Base-by-base conservation (phyloP, 257 asterid genomes). In the Nyctanthes arbortristis region DNA sequence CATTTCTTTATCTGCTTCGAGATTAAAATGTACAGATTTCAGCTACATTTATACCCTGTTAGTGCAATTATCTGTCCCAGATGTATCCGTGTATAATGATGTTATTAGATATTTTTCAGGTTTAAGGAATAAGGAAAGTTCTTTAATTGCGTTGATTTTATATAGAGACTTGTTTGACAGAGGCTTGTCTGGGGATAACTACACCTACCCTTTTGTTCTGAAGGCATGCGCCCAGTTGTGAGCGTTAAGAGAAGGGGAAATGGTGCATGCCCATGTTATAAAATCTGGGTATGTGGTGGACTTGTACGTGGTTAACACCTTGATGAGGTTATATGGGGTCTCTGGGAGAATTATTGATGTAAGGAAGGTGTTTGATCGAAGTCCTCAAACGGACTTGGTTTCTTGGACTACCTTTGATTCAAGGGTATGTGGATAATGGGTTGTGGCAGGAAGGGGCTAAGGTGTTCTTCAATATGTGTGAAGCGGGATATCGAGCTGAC, bases 371-470 rank as follows among this genome's bases (percentile, higher is more conserved):
- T 79, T 76, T 65, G 82, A 79, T 74, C 72, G 57, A 65, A 76
- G 76, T 67, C 71, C 65, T 64, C 60, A 52, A 4, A 0, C 72
- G 66, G 80, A 82, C 43, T 67, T 82, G 78, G 84, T 82, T 55
- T 76, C 87, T 1, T 79, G 84, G 84, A 82, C 87, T 39, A 61
- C 73, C 73, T 7, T 67, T 82, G 74, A 73, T 79, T 61, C 82
- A 82, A 70, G 84, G 82, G 64, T 79, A 79, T 36, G 87, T 73
- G 36, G 73, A 67, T 39, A 76, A 49, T 28, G 84, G 82, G 69
- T 33, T 69, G 20, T 71, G 63, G 73, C 73, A 36, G 60, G 77
- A 74, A 66, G 87, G 79, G 37, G 54, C 77, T 11, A 75, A 70
- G 31, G 60, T 75, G 59, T 79, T 79, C 61, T 74, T 74, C 34